Evolutionary conservation across 164 flowering plant species (phyloP), one percentile per base, ranked within the genome.

Genomic region (Piper betle): DNA sequence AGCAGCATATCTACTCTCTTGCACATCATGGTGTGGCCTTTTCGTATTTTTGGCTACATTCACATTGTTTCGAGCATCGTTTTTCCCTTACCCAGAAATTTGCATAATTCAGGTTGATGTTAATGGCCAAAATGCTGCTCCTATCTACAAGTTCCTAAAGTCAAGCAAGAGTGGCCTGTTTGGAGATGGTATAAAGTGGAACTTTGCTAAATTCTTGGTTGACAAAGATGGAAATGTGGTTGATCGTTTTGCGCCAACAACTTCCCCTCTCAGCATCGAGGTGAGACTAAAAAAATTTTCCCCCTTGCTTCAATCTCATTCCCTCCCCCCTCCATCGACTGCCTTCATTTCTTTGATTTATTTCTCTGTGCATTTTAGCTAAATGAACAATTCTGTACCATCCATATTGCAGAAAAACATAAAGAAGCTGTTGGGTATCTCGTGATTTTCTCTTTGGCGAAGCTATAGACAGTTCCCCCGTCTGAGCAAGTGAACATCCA

Each of bases 211-310:
- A 64, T 61, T 61, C 69, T 61, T 66, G 64, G 69, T 91, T 15
- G 78, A 85, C 65, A 81, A 78, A 68, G 81, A 87, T 18, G 98
- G 96, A 19, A 54, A 77, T 38, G 84, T 80, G 18, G 81, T 81
- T 46, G 76, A 83, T 60, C 89, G 96, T 11, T 91, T 84, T 68
- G 84, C 84, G 41, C 96, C 98, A 5, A 87, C 96, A 57, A 89
- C 96, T 59, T 68, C 88, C n/a, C 96, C 96, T 62, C 82, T 84
- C 48, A 85, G 84, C 75, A 71, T 92, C 20, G 96, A 92, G 98
- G 96, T 88, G 74, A 63, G 57, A 58, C 4, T 37, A 6, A 37
- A 9, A n/a, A 1, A 10, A 10, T 40, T 10, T n/a, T n/a, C 15
- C 20, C 39, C 39, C 10, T 40, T 3, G n/a, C n/a, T n/a, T n/a